Evolutionary conservation across 257 asterid species (phyloP).

Genomic region (Solanum raphanifolium): DNA sequence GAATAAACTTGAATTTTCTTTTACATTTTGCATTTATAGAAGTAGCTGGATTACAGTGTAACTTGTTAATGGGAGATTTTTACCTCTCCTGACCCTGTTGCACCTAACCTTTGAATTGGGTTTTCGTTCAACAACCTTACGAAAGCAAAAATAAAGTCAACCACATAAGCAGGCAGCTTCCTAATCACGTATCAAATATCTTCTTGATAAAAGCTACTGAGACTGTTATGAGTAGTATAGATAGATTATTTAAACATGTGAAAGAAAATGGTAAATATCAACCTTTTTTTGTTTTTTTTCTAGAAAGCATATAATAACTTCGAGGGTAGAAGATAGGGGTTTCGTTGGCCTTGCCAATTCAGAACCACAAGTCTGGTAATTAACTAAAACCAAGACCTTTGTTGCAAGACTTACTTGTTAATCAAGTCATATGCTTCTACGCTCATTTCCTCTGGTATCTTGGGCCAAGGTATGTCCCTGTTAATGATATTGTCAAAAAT

Average conservation of each 20-base stretch:
- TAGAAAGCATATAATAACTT: not conserved
- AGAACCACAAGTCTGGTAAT: not conserved
- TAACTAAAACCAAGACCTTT: not conserved
- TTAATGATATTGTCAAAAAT: conserved; percentile 84
- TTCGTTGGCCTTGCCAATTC: not conserved
- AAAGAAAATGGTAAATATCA: not conserved
- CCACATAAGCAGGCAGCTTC: not conserved
- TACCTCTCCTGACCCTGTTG: conserved; percentile 86
- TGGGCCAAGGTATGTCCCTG: conserved; percentile 94
- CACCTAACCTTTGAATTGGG: conserved; percentile 89
- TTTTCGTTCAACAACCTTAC: conserved; percentile 75
- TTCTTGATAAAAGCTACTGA: not conserved
- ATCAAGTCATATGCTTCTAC: conserved; percentile 72
- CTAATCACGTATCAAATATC: not conserved
- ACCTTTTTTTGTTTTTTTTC: not conserved
- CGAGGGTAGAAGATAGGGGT: not conserved
- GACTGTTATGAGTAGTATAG: not conserved
- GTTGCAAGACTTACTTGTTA: conserved; percentile 55
- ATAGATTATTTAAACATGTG: not conserved
- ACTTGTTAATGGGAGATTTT: not conserved
- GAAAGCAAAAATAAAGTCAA: conserved; percentile 8
- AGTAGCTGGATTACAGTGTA: not conserved
- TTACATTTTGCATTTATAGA: not conserved
- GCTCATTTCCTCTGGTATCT: conserved; percentile 87
- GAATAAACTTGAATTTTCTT: not conserved